Conservation (phyloP, 2,329 filamentous ascomycete species). For the Rutstroemia sydowiana region DNA sequence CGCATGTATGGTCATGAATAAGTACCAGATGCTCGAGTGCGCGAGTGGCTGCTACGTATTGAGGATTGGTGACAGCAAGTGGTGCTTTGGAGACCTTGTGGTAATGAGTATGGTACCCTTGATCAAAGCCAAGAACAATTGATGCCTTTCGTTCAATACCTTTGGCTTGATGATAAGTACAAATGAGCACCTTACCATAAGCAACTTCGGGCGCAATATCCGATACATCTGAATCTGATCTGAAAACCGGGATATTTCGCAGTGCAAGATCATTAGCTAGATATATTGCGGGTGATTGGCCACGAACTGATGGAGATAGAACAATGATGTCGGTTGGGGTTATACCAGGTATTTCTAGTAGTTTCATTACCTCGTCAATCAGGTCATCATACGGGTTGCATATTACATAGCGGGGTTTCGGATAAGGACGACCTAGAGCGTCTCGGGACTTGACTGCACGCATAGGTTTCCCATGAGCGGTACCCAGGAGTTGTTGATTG, state of each 20-base stretch:
- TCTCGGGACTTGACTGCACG: slow-evolving; percentile 1
- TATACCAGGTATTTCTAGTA: not conserved
- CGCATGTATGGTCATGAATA: not conserved
- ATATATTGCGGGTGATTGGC: not conserved
- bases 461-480: not conserved
- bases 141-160: slow-evolving; percentile 4
- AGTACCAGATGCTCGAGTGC: slow-evolving; percentile 5
- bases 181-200: slow-evolving; percentile 1
- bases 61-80: slow-evolving; percentile 5
- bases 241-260: not conserved
- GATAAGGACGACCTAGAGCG: not conserved
- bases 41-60: slow-evolving; percentile 5
- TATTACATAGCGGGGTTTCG: slow-evolving; percentile 5
- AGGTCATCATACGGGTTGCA: not conserved
- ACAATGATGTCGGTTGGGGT: not conserved
- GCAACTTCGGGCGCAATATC: slow-evolving; percentile 2
- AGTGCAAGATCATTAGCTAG: slow-evolving; percentile 6
- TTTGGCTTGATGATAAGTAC: slow-evolving; percentile 5
- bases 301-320: slow-evolving; percentile 4
- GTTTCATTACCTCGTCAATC: not conserved
- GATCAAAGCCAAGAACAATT: slow-evolving; percentile 1
- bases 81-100: not conserved
- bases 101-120: not conserved
- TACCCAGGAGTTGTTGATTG: slow-evolving; percentile 1
- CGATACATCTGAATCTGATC: slow-evolving; percentile 5